Evolutionary conservation across 441 rosid species (phyloP), one percentile per base, ranked within the genome.

Genomic region (Erodium moschatum): DNA sequence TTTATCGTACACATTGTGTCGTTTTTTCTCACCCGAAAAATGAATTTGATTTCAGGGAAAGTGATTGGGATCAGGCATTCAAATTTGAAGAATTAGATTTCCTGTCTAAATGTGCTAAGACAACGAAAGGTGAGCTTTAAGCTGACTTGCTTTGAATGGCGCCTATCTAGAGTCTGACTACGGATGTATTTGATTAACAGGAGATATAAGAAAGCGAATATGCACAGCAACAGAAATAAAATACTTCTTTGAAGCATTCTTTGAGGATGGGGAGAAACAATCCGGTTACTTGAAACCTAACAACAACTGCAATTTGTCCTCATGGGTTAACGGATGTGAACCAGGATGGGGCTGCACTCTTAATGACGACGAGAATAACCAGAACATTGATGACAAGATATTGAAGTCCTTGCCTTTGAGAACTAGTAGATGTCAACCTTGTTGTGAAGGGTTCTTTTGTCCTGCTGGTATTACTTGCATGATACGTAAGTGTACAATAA

Each of bases 391-490:
- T 67, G 72, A 80, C 74, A 68, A 54, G 1, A 82, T 46, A 8
- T 1, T 46, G 52, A 46, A 79, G 69, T 66, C 65, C 65, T 74
- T 87, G 72, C 87, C 89, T 63, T 70, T 74, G 33, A 79, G 87
- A 77, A 83, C 80, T 40, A 69, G 50, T 27, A 72, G 77, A 65
- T 87, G 91, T 73, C 80, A 80, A 77, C 87, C 87, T 77, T 85
- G 89, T 70, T 87, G 91, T 67, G 91, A 82, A 69, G 91, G 91
- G 13, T 87, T 87, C 83, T 87, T 87, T 78, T 87, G 91, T 80
- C 89, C 91, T 27, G 83, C 73, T 70, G 87, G 89, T 65, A 82
- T 87, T 13, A 83, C 89, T 73, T 87, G 91, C 83, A 87, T 87
- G 91, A 83, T 87, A 74, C 84, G 89, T 87, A 56, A 56, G 62